Percentiles rank a stretch among this genome's conserved stretches.
These are phyloP conservation scores for Ormosia semicastrata DNA, from an alignment of 306 rosid genomes.

Conservation along the genomic window DNA sequence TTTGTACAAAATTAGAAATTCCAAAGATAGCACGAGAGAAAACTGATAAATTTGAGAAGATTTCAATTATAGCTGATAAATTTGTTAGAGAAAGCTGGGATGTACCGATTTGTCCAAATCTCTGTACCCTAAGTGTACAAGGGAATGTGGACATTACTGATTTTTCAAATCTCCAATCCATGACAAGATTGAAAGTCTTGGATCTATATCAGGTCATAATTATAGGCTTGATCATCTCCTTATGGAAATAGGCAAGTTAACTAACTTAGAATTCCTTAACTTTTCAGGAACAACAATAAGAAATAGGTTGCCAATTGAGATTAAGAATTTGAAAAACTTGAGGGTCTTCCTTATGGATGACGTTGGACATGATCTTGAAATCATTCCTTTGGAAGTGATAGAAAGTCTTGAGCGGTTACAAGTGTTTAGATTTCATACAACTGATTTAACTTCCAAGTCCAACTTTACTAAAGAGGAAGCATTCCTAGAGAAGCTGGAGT, in stretches of 20 bases:
- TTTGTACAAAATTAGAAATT: neutral
- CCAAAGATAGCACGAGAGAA: neutral
- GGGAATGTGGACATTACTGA: rapidly evolving
- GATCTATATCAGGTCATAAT: neutral
- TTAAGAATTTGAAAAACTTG: neutral
- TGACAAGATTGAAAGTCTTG: conserved; percentile 11
- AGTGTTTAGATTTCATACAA: no score
- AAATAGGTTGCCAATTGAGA: neutral
- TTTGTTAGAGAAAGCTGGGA: neutral
- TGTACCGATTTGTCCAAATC: neutral
- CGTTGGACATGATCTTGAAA: neutral
- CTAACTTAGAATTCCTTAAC: neutral
- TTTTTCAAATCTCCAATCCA: neutral
- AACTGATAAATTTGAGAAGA: neutral
- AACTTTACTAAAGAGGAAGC: no score
- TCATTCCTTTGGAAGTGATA: neutral
- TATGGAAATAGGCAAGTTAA: neutral
- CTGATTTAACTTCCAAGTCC: no score
- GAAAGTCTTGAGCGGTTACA: neutral
- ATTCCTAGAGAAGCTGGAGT: neutral
- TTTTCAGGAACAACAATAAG: neutral
- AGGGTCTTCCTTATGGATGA: neutral
- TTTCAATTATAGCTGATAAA: conserved; percentile 1
- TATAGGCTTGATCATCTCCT: neutral
- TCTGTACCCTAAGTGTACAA: neutral